Evolutionary conservation across 208 protist species (phyloP).

Genomic region (Wallacemonas sp.): DNA sequence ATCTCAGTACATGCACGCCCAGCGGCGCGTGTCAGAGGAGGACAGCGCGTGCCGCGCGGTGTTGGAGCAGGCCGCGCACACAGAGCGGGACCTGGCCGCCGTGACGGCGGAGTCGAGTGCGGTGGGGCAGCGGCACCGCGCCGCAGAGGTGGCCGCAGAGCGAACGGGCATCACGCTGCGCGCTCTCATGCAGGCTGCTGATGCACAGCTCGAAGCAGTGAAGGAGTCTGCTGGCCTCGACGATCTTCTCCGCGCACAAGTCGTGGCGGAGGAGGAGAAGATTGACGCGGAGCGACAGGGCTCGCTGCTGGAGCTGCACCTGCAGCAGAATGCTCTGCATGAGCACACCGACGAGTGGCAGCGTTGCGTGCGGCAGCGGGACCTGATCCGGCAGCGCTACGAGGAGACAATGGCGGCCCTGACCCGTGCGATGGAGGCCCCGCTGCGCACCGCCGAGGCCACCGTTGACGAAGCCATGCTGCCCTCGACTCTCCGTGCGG

Average conservation of each 20-base stretch:
- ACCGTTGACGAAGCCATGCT: slow-evolving; percentile 20
- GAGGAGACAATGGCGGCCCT: slow-evolving; percentile 49
- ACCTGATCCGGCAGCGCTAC: slow-evolving; percentile 48
- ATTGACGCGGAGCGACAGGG: slow-evolving; percentile 47
- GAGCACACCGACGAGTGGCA: slow-evolving; percentile 50
- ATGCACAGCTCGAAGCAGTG: slow-evolving; percentile 30
- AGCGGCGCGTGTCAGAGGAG: slow-evolving; percentile 10
- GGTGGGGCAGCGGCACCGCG: neutral
- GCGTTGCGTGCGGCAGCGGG: slow-evolving; percentile 29
- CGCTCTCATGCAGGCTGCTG: slow-evolving; percentile 46
- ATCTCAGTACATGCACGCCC: slow-evolving; percentile 18
- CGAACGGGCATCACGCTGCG: slow-evolving; percentile 35
- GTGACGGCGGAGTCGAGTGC: slow-evolving; percentile 2
- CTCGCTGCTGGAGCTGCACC: slow-evolving; percentile 54
- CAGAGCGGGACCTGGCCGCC: slow-evolving; percentile 19
- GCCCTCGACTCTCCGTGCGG: slow-evolving; percentile 11
- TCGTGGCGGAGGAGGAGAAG: slow-evolving; percentile 45
- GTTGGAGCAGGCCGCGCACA: neutral
- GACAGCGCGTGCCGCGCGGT: slow-evolving; percentile 8
- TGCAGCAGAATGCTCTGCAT: slow-evolving; percentile 51
- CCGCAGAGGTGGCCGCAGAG: slow-evolving; percentile 2
- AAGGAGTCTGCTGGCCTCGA: slow-evolving; percentile 34
- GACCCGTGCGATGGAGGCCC: slow-evolving; percentile 30
- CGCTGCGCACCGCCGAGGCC: slow-evolving; percentile 15
- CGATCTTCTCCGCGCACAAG: slow-evolving; percentile 58